Base-by-base conservation (phyloP, 306 rosid species). In the Lathyrus sativus region DNA sequence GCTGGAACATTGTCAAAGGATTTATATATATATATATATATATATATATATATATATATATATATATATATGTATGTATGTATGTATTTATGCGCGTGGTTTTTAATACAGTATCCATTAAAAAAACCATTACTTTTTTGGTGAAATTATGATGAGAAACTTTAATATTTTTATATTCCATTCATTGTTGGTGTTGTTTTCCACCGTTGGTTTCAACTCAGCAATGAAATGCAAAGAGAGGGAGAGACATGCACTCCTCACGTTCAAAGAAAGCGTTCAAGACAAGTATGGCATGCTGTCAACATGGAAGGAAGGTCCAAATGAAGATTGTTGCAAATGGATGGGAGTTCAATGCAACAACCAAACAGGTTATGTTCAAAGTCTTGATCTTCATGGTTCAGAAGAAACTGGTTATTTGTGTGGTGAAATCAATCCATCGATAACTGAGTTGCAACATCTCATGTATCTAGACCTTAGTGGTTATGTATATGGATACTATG, bases 221-320 rank as follows among this genome's bases (percentile, higher is more conserved):
- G 12, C 11, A 33, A 13, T 4, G 1, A 65, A 33, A 45, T 51
- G 73, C 18, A 17, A 17, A 18, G 17, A 48, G 6, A 66, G 2
- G 11, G 59, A 66, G 35, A 67, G 46, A 49, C 45, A 48, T 15
- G 71, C 46, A 17, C 46, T 65, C 10, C 61, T 67, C 19, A 35
- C 2, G 4, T 67, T 68, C 41, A 68, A 68, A 54, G n/a, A 68
- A 38, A 39, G 63, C 14, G 17, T 67, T 24, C 15, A 8, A 13
- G 73, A 68, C 39, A 1, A 53, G 9, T 9, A 4, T 13, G 63
- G 24, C 26, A 54, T 68, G 26, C 1, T 68, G 63, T 53, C 53
- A 1, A 17, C 73, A 22, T 68, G 63, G 63, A 68, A n/a, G 11
- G 63, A 68, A 3, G 48, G 39, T 3, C 7, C 29, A 17, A 48